phyloP scores from a whole-genome alignment of 805 yeast species.

The Kurtzmaniella cleridarum region DNA sequence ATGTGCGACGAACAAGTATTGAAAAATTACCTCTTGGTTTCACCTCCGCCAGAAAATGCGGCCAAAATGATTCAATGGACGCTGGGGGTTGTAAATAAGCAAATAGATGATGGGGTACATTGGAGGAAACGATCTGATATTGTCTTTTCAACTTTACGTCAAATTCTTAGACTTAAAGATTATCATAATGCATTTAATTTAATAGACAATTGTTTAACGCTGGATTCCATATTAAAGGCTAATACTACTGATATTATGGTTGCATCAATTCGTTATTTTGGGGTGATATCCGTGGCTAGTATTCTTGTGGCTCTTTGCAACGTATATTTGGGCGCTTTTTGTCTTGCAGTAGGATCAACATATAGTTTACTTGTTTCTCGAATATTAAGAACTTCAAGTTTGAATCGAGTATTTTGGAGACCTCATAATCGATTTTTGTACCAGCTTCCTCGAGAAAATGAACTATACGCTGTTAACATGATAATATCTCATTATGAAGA shows the following conservation, averaged over 20 bases:
- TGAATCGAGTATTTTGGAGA: constrained; percentile 33
- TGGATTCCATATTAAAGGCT: too few relatives aligned
- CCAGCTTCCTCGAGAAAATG: constrained; percentile 25
- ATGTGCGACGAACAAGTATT: constrained; percentile 5
- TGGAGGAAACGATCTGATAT: constrained; percentile 11
- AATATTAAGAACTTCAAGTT: constrained; percentile 10
- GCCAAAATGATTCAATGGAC: constrained; percentile 1
- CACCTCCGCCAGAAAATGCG: constrained; percentile 14
- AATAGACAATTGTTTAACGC: constrained; percentile 17
- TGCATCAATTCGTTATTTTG: too few relatives aligned
- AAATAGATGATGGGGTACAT: constrained; percentile 3
- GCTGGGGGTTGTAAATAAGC: not conserved
- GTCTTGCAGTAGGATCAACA: too few relatives aligned
- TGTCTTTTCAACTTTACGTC: too few relatives aligned
- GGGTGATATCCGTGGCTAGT: too few relatives aligned
- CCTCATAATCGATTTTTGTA: constrained; percentile 22
- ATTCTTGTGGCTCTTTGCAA: constrained; percentile 20
- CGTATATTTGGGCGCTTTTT: constrained; percentile 21
- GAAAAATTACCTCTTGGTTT: constrained; percentile 12
- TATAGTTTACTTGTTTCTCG: too few relatives aligned
- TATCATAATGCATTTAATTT: constrained; percentile 22
- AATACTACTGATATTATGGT: too few relatives aligned
- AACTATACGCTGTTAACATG: constrained; percentile 25
- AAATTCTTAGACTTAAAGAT: constrained; percentile 20
- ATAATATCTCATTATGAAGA: constrained; percentile 39